phyloP scores from a whole-genome alignment of 1,284 basidiomycete species.

The Fomitopsis schrenkii region DNA sequence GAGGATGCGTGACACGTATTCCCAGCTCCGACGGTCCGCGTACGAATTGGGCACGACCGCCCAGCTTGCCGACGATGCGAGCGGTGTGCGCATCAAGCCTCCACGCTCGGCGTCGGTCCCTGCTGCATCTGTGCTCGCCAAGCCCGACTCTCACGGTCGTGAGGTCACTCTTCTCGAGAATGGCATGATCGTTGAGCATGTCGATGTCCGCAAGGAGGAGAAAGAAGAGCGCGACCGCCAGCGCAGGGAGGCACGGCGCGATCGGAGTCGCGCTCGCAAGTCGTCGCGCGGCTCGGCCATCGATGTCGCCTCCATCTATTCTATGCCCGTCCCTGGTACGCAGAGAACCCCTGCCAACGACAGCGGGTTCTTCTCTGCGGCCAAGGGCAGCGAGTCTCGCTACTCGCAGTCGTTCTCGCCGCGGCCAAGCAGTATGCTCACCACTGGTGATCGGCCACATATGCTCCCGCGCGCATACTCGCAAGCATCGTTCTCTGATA shows the following conservation, averaged over 20 bases:
- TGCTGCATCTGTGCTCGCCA: constrained; percentile 27
- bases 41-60: constrained; percentile 56
- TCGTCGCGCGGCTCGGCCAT: constrained; percentile 57
- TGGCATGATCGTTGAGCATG: constrained; percentile 82
- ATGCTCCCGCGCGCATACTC: constrained; percentile 61
- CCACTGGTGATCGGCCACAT: constrained; percentile 55
- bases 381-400: constrained; percentile 48
- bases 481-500: constrained; percentile 74
- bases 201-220: constrained; percentile 79
- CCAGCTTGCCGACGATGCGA: constrained; percentile 47
- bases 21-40: constrained; percentile 70
- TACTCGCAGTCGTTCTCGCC: constrained; percentile 55
- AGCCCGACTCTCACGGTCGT: constrained; percentile 46
- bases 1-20: constrained; percentile 73
- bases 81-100: constrained; percentile 65
- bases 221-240: constrained; percentile 62
- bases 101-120: constrained; percentile 40
- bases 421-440: constrained; percentile 63
- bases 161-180: constrained; percentile 80
- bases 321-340: constrained; percentile 49
- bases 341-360: constrained; percentile 50
- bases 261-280: constrained; percentile 59
- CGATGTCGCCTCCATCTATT: constrained; percentile 70
- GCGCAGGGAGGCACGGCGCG: constrained; percentile 60
- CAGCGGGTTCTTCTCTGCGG: constrained; percentile 44